Conservation (phyloP, 331 rosid species). For the Dryas integrifolia region DNA sequence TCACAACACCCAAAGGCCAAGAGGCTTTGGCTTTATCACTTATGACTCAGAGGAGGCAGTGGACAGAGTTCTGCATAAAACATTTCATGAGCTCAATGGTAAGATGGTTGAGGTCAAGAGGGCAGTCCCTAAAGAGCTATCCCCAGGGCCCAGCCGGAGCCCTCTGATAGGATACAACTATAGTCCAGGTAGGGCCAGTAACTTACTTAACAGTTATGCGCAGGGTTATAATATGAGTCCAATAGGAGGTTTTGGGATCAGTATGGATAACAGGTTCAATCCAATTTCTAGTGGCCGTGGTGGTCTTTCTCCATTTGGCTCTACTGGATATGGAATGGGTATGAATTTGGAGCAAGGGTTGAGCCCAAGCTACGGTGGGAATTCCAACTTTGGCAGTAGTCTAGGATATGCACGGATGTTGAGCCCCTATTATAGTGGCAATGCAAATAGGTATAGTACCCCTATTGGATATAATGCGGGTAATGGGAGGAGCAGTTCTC, state of each 20-base stretch:
- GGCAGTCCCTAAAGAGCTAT: slow-evolving; percentile 89
- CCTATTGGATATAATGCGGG: slow-evolving; percentile 71
- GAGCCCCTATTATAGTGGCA: slow-evolving; percentile 62
- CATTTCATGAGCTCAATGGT: slow-evolving; percentile 88
- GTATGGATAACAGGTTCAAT: slow-evolving; percentile 79
- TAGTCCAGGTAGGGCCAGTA: slow-evolving; percentile 59
- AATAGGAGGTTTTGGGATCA: slow-evolving; percentile 66
- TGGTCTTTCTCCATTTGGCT: slow-evolving; percentile 62
- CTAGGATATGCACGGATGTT: slow-evolving; percentile 66
- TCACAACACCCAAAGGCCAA: slow-evolving; percentile 93
- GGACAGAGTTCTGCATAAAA: slow-evolving; percentile 73
- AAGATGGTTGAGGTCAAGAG: slow-evolving; percentile 96
- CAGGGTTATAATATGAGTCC: slow-evolving; percentile 75
- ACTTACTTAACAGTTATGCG: slow-evolving; percentile 61
- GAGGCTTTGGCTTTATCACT: slow-evolving; percentile 95
- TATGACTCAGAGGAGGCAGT: slow-evolving; percentile 87
- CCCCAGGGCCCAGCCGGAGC: slow-evolving; percentile 68
- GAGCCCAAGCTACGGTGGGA: slow-evolving; percentile 62
- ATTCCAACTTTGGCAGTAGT: slow-evolving; percentile 56
- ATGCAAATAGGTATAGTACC: slow-evolving; percentile 61
- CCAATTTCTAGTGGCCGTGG: slow-evolving; percentile 59
- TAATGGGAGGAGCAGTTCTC: slow-evolving; percentile 63
- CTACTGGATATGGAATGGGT: slow-evolving; percentile 63
- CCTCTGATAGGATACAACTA: slow-evolving; percentile 69
- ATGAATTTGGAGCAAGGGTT: slow-evolving; percentile 66